A percentile compares a stretch with the other conserved stretches of the same genome.
phyloP scores from a whole-genome alignment of 2,329 filamentous ascomycete species.

The Penicillium expansum region DNA sequence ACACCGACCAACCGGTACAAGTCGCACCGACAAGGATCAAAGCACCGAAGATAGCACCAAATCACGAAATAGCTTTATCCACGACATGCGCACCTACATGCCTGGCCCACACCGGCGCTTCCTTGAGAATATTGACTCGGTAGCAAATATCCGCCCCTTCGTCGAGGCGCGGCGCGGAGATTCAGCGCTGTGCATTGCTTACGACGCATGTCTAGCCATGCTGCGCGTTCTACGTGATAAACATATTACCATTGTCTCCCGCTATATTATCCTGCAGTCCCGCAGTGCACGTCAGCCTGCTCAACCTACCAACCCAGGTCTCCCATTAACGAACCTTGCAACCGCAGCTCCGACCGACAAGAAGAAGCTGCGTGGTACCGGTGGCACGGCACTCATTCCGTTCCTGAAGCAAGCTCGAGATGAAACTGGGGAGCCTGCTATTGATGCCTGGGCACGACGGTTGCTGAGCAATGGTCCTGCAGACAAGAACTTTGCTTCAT shows the following conservation, averaged over 20 bases:
- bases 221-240: slow-evolving; percentile 79
- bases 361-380: slow-evolving; percentile 77
- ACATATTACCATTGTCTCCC: slow-evolving; percentile 92
- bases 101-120: slow-evolving; percentile 88
- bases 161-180: slow-evolving; percentile 64
- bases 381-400: slow-evolving; percentile 88
- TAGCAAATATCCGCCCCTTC: slow-evolving; percentile 85
- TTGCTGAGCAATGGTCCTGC: slow-evolving; percentile 55
- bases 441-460: slow-evolving; percentile 63
- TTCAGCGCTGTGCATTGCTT: slow-evolving; percentile 70
- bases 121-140: slow-evolving; percentile 70
- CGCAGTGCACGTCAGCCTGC: slow-evolving; percentile 67
- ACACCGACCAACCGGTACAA: slow-evolving; percentile 83
- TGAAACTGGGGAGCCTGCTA: slow-evolving; percentile 89
- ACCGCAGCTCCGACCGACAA: slow-evolving; percentile 42
- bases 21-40: slow-evolving; percentile 36
- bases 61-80: slow-evolving; percentile 81
- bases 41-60: slow-evolving; percentile 42
- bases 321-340: slow-evolving; percentile 54
- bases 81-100: slow-evolving; percentile 98
- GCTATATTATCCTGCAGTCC: slow-evolving; percentile 90
- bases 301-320: slow-evolving; percentile 53
- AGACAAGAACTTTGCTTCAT: slow-evolving; percentile 37
- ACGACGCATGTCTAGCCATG: slow-evolving; percentile 84
- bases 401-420: slow-evolving; percentile 96